phyloP scores from a whole-genome alignment of 1,284 basidiomycete species.

The Ganoderma lucidum region DNA sequence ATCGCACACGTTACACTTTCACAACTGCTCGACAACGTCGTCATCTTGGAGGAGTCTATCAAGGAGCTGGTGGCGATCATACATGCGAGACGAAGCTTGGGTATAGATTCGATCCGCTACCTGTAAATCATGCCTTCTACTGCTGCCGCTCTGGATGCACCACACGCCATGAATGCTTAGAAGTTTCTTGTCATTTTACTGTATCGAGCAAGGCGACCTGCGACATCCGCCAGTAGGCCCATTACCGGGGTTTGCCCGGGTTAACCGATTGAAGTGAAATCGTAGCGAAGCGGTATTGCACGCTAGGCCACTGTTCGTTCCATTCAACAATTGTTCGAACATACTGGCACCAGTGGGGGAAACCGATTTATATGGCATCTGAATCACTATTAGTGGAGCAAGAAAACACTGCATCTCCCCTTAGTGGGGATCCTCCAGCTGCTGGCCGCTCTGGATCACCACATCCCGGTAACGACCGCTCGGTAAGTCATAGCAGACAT shows the following conservation, averaged over 20 bases:
- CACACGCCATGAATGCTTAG: not conserved
- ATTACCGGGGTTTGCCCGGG: too few relatives aligned
- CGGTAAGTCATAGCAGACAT: not conserved
- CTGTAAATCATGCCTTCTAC: constrained; percentile 50
- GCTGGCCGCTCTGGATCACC: not conserved
- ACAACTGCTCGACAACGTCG: constrained; percentile 91
- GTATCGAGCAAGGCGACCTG: not conserved
- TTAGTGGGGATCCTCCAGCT: not conserved
- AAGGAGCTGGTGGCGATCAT: constrained; percentile 93
- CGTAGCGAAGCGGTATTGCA: not conserved
- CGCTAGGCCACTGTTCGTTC: not conserved
- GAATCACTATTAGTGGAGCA: not conserved
- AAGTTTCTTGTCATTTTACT: not conserved
- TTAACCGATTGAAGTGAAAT: too few relatives aligned
- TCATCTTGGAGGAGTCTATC: constrained; percentile 94
- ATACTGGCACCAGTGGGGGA: not conserved
- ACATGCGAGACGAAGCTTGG: constrained; percentile 84
- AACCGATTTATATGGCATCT: not conserved
- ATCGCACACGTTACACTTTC: constrained; percentile 74
- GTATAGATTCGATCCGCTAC: constrained; percentile 86
- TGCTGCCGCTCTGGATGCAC: not conserved
- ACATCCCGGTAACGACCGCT: not conserved
- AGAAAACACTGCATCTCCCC: not conserved
- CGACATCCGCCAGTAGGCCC: too few relatives aligned
- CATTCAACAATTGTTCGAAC: not conserved